Base-by-base conservation (phyloP, 805 yeast species). In the Cyberlindnera euphorbiae region DNA sequence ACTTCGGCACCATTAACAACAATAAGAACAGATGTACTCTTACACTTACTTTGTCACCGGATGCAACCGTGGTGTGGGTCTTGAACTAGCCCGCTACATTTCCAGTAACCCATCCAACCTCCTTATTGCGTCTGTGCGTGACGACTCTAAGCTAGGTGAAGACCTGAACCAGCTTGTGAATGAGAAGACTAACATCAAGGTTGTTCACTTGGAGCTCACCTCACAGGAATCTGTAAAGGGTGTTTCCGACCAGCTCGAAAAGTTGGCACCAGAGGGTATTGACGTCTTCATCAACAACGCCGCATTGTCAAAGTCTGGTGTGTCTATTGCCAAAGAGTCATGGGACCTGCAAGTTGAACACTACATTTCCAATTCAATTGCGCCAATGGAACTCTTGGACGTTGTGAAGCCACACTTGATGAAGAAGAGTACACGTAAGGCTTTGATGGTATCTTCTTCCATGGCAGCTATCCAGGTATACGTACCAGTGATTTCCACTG, bases 391-490 rank as follows among this genome's bases (percentile, higher is more conserved):
- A 33, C 24, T 42, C 14, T 25, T 28, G 41, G 38, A 45, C 36
- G 51, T 39, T 5, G 16, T 58, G 6, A 42, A 41, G 24, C 53
- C 58, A 7, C 43, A 50, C 33, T 43, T 56, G 35, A 8, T 27
- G 15, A 45, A 46, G 34, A 43, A 46, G 13, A 26, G 28, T 2
- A 42, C 50, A 7, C 54, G 50, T 39, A 46, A 56, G 32, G 28
- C 60, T 11, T 37, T 58, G 12, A 55, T 55, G 33, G 36, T 59
- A 5, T 50, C 64, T 10, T 14, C 30, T 10, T 7, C n/a, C n/a
- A 11, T 18, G 22, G 30, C 23, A 8, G 6, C 30, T 15, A 17
- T 18, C 16, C 22, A 19, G 22, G 22, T 9, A 7, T 19, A 19
- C 9, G 22, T 19, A 7, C 22, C 22, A 19, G 22, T 19, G 22